Evolutionary conservation across 192 early-diverging fungal genomes (phyloP).

Genomic region (Coemansia sp.): DNA sequence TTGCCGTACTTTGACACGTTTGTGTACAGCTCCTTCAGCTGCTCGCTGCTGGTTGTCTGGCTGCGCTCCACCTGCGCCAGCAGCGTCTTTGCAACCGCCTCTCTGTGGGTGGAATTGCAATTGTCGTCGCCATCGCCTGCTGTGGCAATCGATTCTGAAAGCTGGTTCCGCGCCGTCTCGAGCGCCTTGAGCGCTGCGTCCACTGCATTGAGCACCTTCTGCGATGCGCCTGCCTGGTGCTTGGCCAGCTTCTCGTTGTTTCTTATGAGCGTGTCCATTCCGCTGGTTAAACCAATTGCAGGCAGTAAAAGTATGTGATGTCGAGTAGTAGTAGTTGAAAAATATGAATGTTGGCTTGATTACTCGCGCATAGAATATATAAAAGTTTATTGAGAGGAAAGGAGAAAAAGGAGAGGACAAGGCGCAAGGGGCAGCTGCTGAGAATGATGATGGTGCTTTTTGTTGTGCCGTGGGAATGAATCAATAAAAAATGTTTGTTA

Average conservation of each 20-base stretch:
- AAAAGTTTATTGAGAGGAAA: not conserved
- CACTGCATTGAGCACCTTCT: conserved; percentile 41
- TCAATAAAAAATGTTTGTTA: too few species aligned
- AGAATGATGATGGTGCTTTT: not conserved
- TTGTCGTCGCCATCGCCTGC: conserved; percentile 1
- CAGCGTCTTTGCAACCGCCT: conserved; percentile 16
- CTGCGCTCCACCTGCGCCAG: conserved; percentile 25
- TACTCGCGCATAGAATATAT: too few species aligned
- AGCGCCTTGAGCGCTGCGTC: too few species aligned
- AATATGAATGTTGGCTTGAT: too few species aligned
- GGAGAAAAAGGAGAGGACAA: not conserved
- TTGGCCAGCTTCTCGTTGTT: conserved; percentile 69
- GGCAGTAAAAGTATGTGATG: too few species aligned
- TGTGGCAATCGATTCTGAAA: too few species aligned
- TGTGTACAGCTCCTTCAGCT: conserved; percentile 67
- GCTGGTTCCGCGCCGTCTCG: too few species aligned
- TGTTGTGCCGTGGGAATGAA: not conserved
- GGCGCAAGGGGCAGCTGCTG: not conserved
- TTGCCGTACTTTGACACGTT: conserved; percentile 69
- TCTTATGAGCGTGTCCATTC: conserved; percentile 50
- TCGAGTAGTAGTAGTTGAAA: too few species aligned
- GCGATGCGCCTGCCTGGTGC: conserved; percentile 58
- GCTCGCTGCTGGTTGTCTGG: conserved; percentile 41
- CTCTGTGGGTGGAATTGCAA: not conserved
- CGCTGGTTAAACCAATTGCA: conserved; percentile 2